phyloP scores from a whole-genome alignment of 768 basidiomycete genomes.

The Leccinum rimulosum region DNA sequence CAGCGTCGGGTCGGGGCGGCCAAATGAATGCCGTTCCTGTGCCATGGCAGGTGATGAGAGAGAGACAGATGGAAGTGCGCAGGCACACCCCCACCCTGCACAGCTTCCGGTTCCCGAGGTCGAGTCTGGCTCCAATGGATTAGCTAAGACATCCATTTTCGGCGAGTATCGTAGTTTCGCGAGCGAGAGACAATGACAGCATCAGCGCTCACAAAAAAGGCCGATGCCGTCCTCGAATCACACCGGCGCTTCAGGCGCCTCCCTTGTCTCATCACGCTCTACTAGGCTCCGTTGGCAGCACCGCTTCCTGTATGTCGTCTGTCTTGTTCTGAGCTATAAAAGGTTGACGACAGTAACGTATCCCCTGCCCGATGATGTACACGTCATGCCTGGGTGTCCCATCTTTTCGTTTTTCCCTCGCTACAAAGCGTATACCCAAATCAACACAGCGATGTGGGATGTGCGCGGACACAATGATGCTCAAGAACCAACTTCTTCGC shows the following conservation, averaged over 20 bases:
- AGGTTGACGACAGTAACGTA: neutral
- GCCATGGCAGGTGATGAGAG: neutral
- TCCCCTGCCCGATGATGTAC: slow-evolving; percentile 10
- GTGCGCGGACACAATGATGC: slow-evolving; percentile 14
- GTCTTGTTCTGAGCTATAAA: slow-evolving; percentile 26
- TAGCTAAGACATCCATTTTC: slow-evolving; percentile 19
- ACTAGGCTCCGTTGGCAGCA: slow-evolving; percentile 24
- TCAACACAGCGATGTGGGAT: slow-evolving; percentile 33
- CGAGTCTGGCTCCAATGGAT: slow-evolving; percentile 5
- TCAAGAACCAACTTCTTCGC: slow-evolving; percentile 15
- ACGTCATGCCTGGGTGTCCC: slow-evolving; percentile 31
- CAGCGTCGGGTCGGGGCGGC: neutral
- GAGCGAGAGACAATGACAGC: slow-evolving; percentile 2
- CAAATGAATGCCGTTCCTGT: neutral
- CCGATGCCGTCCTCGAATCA: slow-evolving; percentile 22
- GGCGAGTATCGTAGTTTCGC: slow-evolving; percentile 12
- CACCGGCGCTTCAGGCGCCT: slow-evolving; percentile 14
- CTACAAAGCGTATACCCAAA: slow-evolving; percentile 33
- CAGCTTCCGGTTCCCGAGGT: neutral
- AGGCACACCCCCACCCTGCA: neutral
- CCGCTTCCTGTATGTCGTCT: slow-evolving; percentile 21
- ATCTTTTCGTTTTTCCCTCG: slow-evolving; percentile 31
- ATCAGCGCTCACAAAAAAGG: slow-evolving; percentile 33
- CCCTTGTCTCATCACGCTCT: slow-evolving; percentile 18
- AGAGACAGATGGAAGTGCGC: neutral